A percentile compares a stretch with the other conserved stretches of the same genome.
Evolutionary conservation across 176 grass and related monocot species (phyloP).

Genomic region (Carex myosuroides): DNA sequence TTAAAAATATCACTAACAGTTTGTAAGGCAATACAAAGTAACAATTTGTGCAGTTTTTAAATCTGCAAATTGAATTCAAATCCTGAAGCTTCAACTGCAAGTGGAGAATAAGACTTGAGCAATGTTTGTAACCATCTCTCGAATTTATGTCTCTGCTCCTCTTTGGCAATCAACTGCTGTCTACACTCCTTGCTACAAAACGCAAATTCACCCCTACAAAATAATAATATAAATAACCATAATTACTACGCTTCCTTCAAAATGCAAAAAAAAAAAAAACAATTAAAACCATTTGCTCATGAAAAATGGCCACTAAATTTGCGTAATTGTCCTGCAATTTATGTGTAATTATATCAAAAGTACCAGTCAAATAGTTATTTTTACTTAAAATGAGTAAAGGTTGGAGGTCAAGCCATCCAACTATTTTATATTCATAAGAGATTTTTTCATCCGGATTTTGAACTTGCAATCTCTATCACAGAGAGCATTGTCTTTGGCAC

Average conservation of each 20-base stretch:
- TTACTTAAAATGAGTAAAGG: too few relatives aligned
- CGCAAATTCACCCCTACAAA: conserved; percentile 29
- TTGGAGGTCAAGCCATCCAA: too few relatives aligned
- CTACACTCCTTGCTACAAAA: conserved; percentile 32
- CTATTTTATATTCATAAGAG: too few relatives aligned
- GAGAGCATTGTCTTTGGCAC: too few relatives aligned
- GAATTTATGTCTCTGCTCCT: conserved; percentile 18
- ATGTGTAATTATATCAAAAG: neutral
- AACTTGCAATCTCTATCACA: too few relatives aligned
- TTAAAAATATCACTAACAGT: neutral
- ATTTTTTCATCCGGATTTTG: too few relatives aligned
- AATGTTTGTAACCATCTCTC: conserved; percentile 13
- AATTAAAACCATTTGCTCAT: neutral
- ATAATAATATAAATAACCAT: neutral
- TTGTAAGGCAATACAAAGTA: neutral
- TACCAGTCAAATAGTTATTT: too few relatives aligned
- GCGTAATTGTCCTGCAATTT: neutral
- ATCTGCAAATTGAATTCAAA: neutral
- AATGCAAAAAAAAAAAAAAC: neutral
- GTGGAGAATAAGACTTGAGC: neutral
- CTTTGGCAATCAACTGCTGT: conserved; percentile 12
- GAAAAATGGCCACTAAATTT: neutral
- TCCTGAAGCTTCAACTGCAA: neutral
- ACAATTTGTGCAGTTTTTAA: neutral
- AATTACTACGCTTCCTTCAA: neutral